phyloP scores from a whole-genome alignment of 2,329 filamentous ascomycete species.

The Thermomyces lanuginosus region DNA sequence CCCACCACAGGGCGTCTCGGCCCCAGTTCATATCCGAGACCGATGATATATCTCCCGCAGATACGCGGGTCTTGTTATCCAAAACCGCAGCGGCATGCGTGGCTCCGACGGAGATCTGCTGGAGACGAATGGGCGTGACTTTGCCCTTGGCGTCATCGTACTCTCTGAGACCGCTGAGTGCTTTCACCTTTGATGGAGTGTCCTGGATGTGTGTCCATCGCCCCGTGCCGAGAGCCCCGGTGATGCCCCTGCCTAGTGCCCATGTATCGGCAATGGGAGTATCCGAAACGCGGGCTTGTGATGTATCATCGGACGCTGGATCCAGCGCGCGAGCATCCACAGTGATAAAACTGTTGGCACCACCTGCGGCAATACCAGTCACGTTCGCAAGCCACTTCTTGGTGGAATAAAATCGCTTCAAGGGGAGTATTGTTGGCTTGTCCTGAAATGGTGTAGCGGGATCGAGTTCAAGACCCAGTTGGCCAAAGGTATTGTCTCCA shows the following conservation, averaged over 20 bases:
- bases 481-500: slow-evolving; percentile 82
- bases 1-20: slow-evolving; percentile 81
- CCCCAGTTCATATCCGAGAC: slow-evolving; percentile 67
- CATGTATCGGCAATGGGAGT: slow-evolving; percentile 61
- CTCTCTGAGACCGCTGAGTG: slow-evolving; percentile 68
- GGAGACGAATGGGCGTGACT: slow-evolving; percentile 61
- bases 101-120: slow-evolving; percentile 55
- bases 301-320: slow-evolving; percentile 28
- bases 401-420: slow-evolving; percentile 55
- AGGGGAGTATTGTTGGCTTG: slow-evolving; percentile 52
- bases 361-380: slow-evolving; percentile 69
- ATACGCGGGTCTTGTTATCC: slow-evolving; percentile 58
- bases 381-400: slow-evolving; percentile 48
- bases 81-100: slow-evolving; percentile 73
- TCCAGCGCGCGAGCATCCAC: slow-evolving; percentile 53
- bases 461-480: slow-evolving; percentile 65
- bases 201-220: slow-evolving; percentile 78
- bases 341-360: slow-evolving; percentile 72
- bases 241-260: slow-evolving; percentile 74
- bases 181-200: slow-evolving; percentile 62
- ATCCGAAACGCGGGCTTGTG: slow-evolving; percentile 30
- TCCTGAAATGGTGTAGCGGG: slow-evolving; percentile 47
- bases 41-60: slow-evolving; percentile 33
- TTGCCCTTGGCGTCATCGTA: slow-evolving; percentile 59
- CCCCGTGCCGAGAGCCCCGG: slow-evolving; percentile 66